A percentile compares a stretch with the other conserved stretches of the same genome.
phyloP scores from a whole-genome alignment of 352 stramenopile genomes.

The Phytophthora sansomeana region DNA sequence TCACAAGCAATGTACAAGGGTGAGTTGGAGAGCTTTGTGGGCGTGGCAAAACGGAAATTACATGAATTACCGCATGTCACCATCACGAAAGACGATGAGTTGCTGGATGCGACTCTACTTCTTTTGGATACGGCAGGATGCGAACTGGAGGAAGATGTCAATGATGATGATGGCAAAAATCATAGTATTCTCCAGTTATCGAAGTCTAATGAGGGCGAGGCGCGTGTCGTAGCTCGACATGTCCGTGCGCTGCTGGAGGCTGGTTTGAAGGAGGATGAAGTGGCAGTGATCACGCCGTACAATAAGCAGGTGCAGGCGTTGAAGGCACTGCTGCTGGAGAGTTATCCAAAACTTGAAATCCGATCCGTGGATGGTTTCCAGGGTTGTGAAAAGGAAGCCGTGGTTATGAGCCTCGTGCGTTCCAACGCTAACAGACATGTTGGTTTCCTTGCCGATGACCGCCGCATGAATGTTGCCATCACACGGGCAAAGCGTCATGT shows the following conservation, averaged over 20 bases:
- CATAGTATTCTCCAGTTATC: slow-evolving; percentile 49
- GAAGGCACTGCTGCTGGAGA: slow-evolving; percentile 82
- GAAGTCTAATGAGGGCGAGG: slow-evolving; percentile 87
- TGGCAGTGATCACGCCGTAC: slow-evolving; percentile 99
- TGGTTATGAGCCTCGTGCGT: slow-evolving; percentile 98
- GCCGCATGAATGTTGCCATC: slow-evolving; percentile 98
- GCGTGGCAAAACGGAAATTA: slow-evolving; percentile 85
- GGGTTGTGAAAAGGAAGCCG: slow-evolving; percentile 97
- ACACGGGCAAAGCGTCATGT: slow-evolving; percentile 96
- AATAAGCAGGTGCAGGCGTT: slow-evolving; percentile 97
- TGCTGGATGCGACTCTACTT: slow-evolving; percentile 84
- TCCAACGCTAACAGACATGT: slow-evolving; percentile 91
- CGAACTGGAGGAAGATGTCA: slow-evolving; percentile 89
- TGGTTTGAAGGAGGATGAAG: slow-evolving; percentile 90
- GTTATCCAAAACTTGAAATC: slow-evolving; percentile 83
- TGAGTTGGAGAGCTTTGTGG: slow-evolving; percentile 72
- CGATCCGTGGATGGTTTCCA: slow-evolving; percentile 98
- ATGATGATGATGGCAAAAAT: slow-evolving; percentile 32
- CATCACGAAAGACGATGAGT: slow-evolving; percentile 61
- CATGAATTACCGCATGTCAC: slow-evolving; percentile 76
- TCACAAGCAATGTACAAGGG: slow-evolving; percentile 96
- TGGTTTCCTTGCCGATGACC: slow-evolving; percentile 96
- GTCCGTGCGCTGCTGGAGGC: slow-evolving; percentile 83
- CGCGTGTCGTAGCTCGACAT: slow-evolving; percentile 80
- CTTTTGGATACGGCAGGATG: slow-evolving; percentile 96